phyloP scores from a whole-genome alignment of 75 land plant species.

The Cunninghamia lanceolata region DNA sequence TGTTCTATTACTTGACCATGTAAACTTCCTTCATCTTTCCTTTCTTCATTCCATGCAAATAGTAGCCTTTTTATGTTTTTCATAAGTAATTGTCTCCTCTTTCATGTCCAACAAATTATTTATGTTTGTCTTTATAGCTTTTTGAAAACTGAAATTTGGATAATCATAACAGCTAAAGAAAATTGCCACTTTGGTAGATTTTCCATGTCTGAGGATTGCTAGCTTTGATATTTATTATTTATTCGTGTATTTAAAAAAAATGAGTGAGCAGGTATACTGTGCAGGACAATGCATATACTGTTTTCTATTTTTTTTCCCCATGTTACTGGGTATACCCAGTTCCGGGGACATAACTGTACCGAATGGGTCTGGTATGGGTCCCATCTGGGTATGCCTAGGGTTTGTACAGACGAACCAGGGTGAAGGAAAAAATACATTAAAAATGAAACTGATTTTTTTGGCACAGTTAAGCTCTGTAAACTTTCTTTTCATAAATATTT shows the following conservation, averaged over 20 bases:
- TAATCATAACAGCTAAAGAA: not conserved
- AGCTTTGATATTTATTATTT: not conserved
- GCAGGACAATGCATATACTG: no score
- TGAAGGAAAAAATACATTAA: no score
- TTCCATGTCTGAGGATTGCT: not conserved
- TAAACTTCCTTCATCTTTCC: slow-evolving; percentile 23
- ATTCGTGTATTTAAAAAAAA: not conserved
- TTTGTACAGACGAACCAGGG: no score
- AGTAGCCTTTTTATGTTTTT: not conserved
- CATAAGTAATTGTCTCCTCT: not conserved
- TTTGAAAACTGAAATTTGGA: not conserved
- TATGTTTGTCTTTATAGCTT: slow-evolving; percentile 4
- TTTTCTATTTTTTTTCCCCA: not conserved
- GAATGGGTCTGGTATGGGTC: no score
- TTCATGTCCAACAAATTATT: not conserved
- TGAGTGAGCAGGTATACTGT: no score
- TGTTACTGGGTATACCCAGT: not conserved
- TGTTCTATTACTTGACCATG: slow-evolving; percentile 83
- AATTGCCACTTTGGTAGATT: not conserved
- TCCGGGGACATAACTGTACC: no score
- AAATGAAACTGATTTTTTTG: no score
- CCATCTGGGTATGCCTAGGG: no score
- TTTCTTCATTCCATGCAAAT: not conserved
- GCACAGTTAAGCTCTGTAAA: no score
- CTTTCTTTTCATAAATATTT: no score